Conservation (phyloP, 352 stramenopile species). For the Thraustochytrium sp. region DNA sequence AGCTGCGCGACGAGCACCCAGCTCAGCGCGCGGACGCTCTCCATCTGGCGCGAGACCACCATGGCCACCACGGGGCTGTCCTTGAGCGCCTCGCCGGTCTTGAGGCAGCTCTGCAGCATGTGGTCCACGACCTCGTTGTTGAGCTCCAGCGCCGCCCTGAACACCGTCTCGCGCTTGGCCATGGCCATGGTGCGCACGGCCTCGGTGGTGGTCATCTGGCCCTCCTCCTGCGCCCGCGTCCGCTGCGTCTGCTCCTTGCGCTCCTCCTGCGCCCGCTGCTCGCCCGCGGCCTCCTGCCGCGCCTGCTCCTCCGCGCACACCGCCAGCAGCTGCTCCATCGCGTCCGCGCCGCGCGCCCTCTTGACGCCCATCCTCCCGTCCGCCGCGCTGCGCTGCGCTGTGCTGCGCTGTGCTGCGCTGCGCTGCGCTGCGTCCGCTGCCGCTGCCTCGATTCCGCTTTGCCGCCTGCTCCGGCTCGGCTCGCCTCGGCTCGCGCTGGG, state of each 20-base stretch:
- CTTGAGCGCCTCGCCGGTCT: constrained; percentile 24
- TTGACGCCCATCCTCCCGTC: constrained; percentile 26
- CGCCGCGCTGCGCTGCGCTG: no score
- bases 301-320: constrained; percentile 8
- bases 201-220: not conserved
- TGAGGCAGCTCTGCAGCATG: constrained; percentile 4
- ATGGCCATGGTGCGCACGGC: not conserved
- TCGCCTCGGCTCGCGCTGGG: no score
- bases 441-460: no score
- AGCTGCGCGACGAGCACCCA: constrained; percentile 27
- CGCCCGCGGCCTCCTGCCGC: not conserved
- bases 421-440: no score
- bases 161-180: not conserved
- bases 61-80: not conserved
- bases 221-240: not conserved
- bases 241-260: not conserved
- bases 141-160: not conserved
- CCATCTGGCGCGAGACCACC: not conserved
- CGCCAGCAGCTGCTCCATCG: not conserved
- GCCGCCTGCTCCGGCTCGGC: no score
- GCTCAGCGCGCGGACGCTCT: constrained; percentile 9
- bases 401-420: no score
- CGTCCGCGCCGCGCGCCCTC: not conserved
- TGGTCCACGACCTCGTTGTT: constrained; percentile 10
- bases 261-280: not conserved